Base-by-base conservation (phyloP, 176 grass and related monocot species). In the Lolium rigidum region DNA sequence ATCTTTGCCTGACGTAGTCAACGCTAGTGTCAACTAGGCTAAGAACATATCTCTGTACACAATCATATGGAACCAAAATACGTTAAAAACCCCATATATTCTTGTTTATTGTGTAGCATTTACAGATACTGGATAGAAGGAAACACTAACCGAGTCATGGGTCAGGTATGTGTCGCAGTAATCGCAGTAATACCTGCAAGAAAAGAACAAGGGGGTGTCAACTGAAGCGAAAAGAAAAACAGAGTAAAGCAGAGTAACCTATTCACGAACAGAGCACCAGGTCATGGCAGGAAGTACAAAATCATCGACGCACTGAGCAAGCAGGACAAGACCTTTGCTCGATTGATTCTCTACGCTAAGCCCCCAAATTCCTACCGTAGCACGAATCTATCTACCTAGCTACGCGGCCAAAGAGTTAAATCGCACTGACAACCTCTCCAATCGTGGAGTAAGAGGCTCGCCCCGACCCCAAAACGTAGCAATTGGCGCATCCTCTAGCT, bases 151-250 rank as follows among this genome's bases (percentile, higher is more conserved):
- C 14, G 97, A 99, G 89, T 99, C 97, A 80, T 97, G 95, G 62
- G 97, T 96, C 20, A 99, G 83, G 65, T 99, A 99, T 83, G 97
- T 99, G 71, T 99, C 97, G 41, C 97, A 99, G 72, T 99, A 99
- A 62, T 99, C 97, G 24, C 97, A 99, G 5, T 94, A 96, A 76
- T 99, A 99, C 79, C 97, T 99, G 88, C 58, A 87, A 60, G 64
- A 38, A 56, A 87, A 88, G 35, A 67, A 80, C 69, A 81, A 82
- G 6, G 41, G 57, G 18, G 54, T 70, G 7, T 71, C 46, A 82
- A 48, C 14, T 70, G 37, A 52, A 51, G 24, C 10, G 10, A 35
- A 25, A 57, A 48, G 2, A 21, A 25, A 8, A 77, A 77, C 22
- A 52, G 24, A 69, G 35, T 39, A 69, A 67, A 17, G 2, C 35